Evolutionary conservation across 495 filamentous ascomycete species (phyloP), one percentile per base, ranked within the genome.

Genomic region (Chaetomium tenue): DNA sequence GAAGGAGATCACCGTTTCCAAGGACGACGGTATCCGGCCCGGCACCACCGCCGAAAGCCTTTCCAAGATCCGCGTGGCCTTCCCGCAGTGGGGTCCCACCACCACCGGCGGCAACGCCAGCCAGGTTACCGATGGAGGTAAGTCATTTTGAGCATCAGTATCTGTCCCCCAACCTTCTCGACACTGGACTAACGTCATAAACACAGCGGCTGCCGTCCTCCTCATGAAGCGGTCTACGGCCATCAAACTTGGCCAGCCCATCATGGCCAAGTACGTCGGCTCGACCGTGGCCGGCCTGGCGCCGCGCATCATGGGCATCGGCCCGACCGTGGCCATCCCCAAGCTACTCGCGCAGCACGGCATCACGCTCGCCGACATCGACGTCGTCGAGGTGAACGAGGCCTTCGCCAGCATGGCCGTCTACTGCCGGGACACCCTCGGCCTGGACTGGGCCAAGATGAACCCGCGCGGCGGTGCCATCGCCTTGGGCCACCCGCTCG

Each of bases 401-500:
- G 94, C 94, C 2, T 98, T 98, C 68, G 94, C 93, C 28, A 91
- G 88, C 33, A 98, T 98, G 93, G 93, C 91, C 1, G 92, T 97
- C 3, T 98, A 97, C 82, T 96, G 92, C 78, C 74, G 89, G 22
- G 82, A 93, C 62, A 86, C 82, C 61, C 83, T 97, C 39, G 87
- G 87, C 42, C 77, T 97, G 51, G 90, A 94, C 66, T 86, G 83
- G 64, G 78, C 84, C 71, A 97, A 97, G 85, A 85, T 98, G 79
- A 98, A 97, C 81, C 87, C 90, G 16, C 82, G 91, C 51, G 91
- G 91, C 59, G 91, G 91, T 66, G 91, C 91, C 60, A 82, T 84
- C 75, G 91, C 91, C 8, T 77, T 94, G 2, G 91, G 91, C 42
- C 91, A 94, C 75, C 91, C 91, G 5, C 80, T 94, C n/a, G 91